These are phyloP conservation scores for Fusarium sp. DNA, from an alignment of 2,329 filamentous ascomycete species.

Conservation along the genomic window DNA sequence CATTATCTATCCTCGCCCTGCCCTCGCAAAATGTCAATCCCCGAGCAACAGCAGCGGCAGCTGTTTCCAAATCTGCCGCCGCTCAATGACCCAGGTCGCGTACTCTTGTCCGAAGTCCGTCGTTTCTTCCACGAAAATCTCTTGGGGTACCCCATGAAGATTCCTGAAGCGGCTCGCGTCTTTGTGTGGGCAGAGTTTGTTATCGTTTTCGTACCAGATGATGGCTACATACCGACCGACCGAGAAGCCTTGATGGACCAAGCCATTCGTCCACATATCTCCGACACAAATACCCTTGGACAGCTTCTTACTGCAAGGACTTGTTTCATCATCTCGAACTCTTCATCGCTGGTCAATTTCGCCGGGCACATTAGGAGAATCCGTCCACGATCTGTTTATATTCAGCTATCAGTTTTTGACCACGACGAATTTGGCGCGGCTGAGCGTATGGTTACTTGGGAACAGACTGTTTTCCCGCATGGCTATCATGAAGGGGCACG, in stretches of 20 bases:
- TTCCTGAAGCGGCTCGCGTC: neutral
- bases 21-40: neutral
- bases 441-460: neutral
- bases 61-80: neutral
- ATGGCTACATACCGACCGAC: neutral
- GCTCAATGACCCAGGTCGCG: neutral
- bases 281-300: neutral
- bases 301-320: neutral
- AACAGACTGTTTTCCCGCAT: neutral
- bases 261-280: neutral
- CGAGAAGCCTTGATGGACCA: neutral
- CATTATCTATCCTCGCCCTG: neutral
- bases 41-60: neutral
- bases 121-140: neutral
- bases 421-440: neutral
- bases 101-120: neutral
- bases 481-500: neutral
- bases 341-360: neutral
- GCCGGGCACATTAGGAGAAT: neutral
- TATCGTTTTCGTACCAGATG: neutral
- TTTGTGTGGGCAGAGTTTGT: neutral
- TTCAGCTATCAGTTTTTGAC: neutral
- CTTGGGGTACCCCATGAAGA: neutral
- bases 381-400: neutral
- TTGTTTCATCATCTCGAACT: neutral